Base-by-base conservation (phyloP, 139 green algal species). In the Trebouxia sp. region DNA sequence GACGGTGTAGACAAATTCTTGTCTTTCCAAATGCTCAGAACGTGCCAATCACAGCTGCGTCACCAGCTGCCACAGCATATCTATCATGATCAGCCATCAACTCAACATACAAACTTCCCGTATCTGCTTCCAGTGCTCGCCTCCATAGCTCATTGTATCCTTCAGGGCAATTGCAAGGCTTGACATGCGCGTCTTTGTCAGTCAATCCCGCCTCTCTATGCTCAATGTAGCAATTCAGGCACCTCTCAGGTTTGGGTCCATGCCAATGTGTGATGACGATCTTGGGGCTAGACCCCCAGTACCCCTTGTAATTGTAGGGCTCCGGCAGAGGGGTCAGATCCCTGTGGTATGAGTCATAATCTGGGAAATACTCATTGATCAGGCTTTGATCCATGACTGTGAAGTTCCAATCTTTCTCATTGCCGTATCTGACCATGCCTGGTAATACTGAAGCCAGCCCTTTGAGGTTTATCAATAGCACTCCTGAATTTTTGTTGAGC, bases 401-500 rank as follows among this genome's bases (percentile, higher is more conserved):
- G 22, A 76, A 76, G 1, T 76, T 22, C 67, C 67, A 76, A 4
- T 51, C 39, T 11, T 76, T 50, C 35, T 11, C 24, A 38, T 76
- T 76, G 20, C n/a, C 41, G 28, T n/a, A 76, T 39, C 35, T 24
- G 24, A 55, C 14, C 67, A 76, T 50, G 41, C 26, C 24, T 5
- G 67, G 67, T 32, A 50, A 37, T 7, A 55, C 67, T 39, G 67
- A 9, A 35, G 67, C 41, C 39, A 76, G 26, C 6, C 67, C 67
- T 37, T 76, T 50, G 15, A 76, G 39, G 10, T 76, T 76, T 24
- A 76, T 76, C 39, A 76, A 24, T 39, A 76, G 9, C 10, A 76
- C 67, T 9, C 67, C 67, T 39, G 62, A 72, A 37, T 72, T 72
- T 35, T 51, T 76, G 67, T 76, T 76, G 35, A 76, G n/a, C 6